Conservation (phyloP, 2,329 filamentous ascomycete genomes). For the Myriosclerotinia scirpicola region DNA sequence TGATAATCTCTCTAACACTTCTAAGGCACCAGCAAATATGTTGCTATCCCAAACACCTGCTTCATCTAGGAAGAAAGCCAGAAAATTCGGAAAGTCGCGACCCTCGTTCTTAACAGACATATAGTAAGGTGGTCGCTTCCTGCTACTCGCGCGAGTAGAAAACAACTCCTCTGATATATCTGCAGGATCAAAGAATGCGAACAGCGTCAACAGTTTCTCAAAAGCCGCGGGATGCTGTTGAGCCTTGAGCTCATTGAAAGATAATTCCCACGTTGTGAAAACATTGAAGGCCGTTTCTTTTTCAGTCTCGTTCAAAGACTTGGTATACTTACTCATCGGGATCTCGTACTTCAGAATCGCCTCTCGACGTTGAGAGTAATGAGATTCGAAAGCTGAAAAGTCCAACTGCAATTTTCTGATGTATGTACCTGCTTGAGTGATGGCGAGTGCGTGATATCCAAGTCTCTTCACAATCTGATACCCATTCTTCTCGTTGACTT, state of each 20-base stretch:
- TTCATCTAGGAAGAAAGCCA: slow-evolving; percentile 1
- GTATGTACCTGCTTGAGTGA: slow-evolving; percentile 34
- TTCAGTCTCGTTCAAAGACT: slow-evolving; percentile 12
- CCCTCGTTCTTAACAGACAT: background rate
- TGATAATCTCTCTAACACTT: slow-evolving; percentile 27
- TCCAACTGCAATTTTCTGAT: slow-evolving; percentile 25
- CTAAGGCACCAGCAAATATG: slow-evolving; percentile 26
- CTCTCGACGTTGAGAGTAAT: slow-evolving; percentile 25
- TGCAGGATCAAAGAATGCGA: slow-evolving; percentile 29
- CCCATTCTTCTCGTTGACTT: background rate
- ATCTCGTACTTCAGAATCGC: slow-evolving; percentile 24
- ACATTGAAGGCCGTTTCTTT: slow-evolving; percentile 23
- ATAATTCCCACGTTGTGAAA: slow-evolving; percentile 34
- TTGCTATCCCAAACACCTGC: slow-evolving; percentile 29
- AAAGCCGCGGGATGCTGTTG: slow-evolving; percentile 14
- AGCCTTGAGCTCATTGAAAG: slow-evolving; percentile 28
- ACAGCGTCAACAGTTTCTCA: slow-evolving; percentile 28
- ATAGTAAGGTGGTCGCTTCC: too few species aligned
- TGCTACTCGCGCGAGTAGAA: too few species aligned
- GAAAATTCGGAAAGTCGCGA: background rate
- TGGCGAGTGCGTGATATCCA: slow-evolving; percentile 30
- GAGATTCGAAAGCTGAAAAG: slow-evolving; percentile 26
- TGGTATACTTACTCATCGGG: slow-evolving; percentile 26
- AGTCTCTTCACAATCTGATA: slow-evolving; percentile 19
- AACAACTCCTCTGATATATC: slow-evolving; percentile 32